A percentile compares a stretch with the other conserved stretches of the same genome.
Conservation (phyloP, 345 rosid species). For the Jatropha curcas region DNA sequence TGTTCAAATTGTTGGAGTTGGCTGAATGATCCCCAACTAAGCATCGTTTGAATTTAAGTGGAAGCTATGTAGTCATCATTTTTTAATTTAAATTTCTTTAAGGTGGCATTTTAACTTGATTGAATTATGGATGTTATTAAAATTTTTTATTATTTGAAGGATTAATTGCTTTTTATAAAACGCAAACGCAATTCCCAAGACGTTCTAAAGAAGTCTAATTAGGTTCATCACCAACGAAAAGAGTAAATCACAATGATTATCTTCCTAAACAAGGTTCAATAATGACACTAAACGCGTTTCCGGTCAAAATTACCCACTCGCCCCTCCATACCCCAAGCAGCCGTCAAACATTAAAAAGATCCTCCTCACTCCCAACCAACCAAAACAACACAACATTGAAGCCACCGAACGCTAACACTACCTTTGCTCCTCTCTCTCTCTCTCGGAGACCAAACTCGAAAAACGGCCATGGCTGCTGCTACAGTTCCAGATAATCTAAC, state of each 20-base stretch:
- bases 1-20: too few relatives aligned
- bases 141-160: too few relatives aligned
- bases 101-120: too few relatives aligned
- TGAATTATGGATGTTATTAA: too few relatives aligned
- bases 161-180: too few relatives aligned
- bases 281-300: not conserved
- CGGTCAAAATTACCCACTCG: not conserved
- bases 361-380: not conserved
- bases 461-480: conserved; percentile 30
- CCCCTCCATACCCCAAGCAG: not conserved
- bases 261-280: not conserved
- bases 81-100: too few relatives aligned
- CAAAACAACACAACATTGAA: not conserved
- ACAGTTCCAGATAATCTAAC: conserved; percentile 52
- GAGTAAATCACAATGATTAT: not conserved
- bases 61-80: too few relatives aligned
- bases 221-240: too few relatives aligned
- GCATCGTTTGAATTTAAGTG: too few relatives aligned
- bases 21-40: too few relatives aligned
- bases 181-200: too few relatives aligned
- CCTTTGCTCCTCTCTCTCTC: not conserved
- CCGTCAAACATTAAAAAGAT: not conserved
- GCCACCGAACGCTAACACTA: not conserved
- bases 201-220: too few relatives aligned
- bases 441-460: not conserved